Evolutionary conservation across 208 protist genomes (phyloP), one percentile per base, ranked within the genome.

Genomic region (Acanthamoeba royreba): DNA sequence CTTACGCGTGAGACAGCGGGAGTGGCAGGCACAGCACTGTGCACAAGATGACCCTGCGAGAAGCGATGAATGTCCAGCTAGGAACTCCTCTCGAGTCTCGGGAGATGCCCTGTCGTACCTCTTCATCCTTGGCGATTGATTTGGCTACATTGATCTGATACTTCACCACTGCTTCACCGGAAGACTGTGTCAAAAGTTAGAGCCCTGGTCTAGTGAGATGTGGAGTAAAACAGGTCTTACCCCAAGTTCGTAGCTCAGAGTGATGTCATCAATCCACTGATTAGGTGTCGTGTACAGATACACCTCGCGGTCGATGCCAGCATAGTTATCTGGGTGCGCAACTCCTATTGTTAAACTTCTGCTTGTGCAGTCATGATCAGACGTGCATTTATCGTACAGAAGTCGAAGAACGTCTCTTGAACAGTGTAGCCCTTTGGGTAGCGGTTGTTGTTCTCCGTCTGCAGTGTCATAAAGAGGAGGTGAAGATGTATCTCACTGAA

Each of bases 401-500:
- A 79, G 38, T 79, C 69, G 17, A 79, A 79, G 38, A 47, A 46
- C 22, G 69, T 79, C 0, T 79, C 38, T 40, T 79, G 69, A 11
- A 79, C 69, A 40, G 69, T 79, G 69, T 79, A 79, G 38, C 69
- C 69, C 69, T 79, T 79, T 17, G 69, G 69, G 19, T 79, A 79
- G 38, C 33, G 69, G 4, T 33, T 17, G 11, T 25, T 25, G 69
- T 79, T 43, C 69, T 79, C 69, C 3, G n/a, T n/a, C n/a, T n/a
- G n/a, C n/a, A n/a, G n/a, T n/a, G n/a, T n/a, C n/a, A n/a, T n/a
- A n/a, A n/a, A n/a, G n/a, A n/a, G n/a, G n/a, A n/a, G n/a, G n/a
- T n/a, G n/a, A n/a, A n/a, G n/a, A n/a, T n/a, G n/a, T n/a, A n/a
- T n/a, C n/a, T n/a, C n/a, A n/a, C n/a, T n/a, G n/a, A n/a, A n/a